These are phyloP conservation scores for Kodamaea sagamina DNA, from an alignment of 805 yeast genomes.

Conservation along the genomic window DNA sequence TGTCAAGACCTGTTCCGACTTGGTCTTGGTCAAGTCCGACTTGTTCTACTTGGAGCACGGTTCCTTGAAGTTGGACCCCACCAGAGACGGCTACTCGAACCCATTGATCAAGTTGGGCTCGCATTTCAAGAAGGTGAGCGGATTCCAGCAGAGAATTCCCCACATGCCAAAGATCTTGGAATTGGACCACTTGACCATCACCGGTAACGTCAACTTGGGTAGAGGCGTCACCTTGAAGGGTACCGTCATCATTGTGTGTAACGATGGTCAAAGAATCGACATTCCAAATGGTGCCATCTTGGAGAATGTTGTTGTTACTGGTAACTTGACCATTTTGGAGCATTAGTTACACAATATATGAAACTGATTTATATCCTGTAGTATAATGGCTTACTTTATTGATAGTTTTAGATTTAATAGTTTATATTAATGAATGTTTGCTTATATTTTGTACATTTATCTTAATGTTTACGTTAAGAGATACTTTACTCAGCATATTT, in stretches of 20 bases:
- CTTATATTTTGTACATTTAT: too few relatives aligned
- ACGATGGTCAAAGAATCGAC: slow-evolving; percentile 94
- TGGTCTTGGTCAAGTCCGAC: slow-evolving; percentile 92
- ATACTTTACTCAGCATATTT: too few relatives aligned
- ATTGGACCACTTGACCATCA: slow-evolving; percentile 94
- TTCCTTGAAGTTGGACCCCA: slow-evolving; percentile 77
- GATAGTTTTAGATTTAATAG: too few relatives aligned
- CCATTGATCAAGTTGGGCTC: slow-evolving; percentile 96
- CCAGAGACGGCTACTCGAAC: slow-evolving; percentile 85
- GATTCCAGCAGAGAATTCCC: slow-evolving; percentile 85
- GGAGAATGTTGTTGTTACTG: slow-evolving; percentile 96
- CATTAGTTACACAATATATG: slow-evolving; percentile 48
- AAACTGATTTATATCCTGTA: neutral
- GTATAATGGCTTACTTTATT: neutral
- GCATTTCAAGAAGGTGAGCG: slow-evolving; percentile 92
- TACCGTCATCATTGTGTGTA: slow-evolving; percentile 95
- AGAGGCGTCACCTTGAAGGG: slow-evolving; percentile 90
- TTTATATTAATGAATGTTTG: too few relatives aligned
- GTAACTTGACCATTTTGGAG: slow-evolving; percentile 91
- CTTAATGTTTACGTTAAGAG: too few relatives aligned
- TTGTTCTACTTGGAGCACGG: slow-evolving; percentile 90
- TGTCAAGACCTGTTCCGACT: slow-evolving; percentile 95
- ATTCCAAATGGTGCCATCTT: slow-evolving; percentile 94
- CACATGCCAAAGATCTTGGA: slow-evolving; percentile 96
- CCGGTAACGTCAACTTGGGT: slow-evolving; percentile 94